Evolutionary conservation across 345 rosid species (phyloP), one percentile per base, ranked within the genome.

Genomic region (Citrus sinensis): DNA sequence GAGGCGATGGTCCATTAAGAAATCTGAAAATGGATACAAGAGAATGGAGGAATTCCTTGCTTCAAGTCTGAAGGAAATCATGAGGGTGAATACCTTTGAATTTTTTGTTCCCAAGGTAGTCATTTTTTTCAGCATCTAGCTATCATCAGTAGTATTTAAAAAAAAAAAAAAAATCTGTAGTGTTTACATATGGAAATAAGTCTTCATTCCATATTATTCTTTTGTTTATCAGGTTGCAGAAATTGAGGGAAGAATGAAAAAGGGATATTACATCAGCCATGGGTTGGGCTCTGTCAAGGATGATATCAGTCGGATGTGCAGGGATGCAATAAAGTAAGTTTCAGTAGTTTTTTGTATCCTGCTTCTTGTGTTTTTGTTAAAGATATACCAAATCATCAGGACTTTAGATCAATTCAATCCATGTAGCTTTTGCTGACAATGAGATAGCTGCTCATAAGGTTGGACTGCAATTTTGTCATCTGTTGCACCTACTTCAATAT

Each of bases 261-360:
- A 81, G 66, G 98, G 99, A 60, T 93, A 93, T 83, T 97, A 97
- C 76, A 82, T 90, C 56, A 85, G 91, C 82, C 94, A 88, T 84
- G 98, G 99, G 79, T 87, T 97, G 85, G 86, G 83, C 75, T 88
- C 92, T 83, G 97, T 94, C 75, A 94, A 89, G 89, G 98, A 94
- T 81, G 99, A 97, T 86, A 94, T 97, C 84, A 85, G 97, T 83
- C 90, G 94, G 80, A 94, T 97, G 93, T 94, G 99, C 89, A 89
- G 96, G 87, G 99, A 97, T 86, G 99, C 99, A 67, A 90, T 94
- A 70, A 97, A 94, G 99, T 94, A 93, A 85, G 92, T 67, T 77
- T 37, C 68, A 73, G 58, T 77, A 24, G 74, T 54, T 24, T 30
- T 30, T 67, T 25, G 42, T 51, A 34, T 17, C 35, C 20, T 80